Percentiles rank a stretch among this genome's conserved stretches.
These are phyloP conservation scores for Sordariomycetes sp. DNA, from an alignment of 2,329 filamentous ascomycete genomes.

Conservation along the genomic window DNA sequence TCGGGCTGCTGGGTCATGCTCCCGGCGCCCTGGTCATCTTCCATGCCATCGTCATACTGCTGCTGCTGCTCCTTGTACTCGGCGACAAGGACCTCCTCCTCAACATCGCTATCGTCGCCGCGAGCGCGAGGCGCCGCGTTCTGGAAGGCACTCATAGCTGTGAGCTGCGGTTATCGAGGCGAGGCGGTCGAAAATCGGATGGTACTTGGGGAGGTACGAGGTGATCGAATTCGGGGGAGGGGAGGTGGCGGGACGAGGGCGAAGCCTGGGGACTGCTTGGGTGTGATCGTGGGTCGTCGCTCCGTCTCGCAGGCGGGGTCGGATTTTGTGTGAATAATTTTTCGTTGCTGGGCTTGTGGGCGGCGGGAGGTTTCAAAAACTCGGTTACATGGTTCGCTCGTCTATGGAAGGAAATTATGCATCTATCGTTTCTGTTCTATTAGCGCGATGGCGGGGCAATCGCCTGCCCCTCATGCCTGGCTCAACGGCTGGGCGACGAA, in stretches of 20 bases:
- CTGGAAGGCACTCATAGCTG: slow-evolving; percentile 49
- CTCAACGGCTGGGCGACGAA: neutral
- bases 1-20: slow-evolving; percentile 62
- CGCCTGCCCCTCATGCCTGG: neutral
- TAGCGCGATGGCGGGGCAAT: neutral
- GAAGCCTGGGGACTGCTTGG: slow-evolving; percentile 1
- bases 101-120: slow-evolving; percentile 82
- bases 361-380: neutral
- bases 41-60: slow-evolving; percentile 78
- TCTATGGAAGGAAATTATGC: neutral
- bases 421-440: neutral
- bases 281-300: slow-evolving; percentile 1
- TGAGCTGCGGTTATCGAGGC: neutral
- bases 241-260: neutral
- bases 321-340: slow-evolving; percentile 6
- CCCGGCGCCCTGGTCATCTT: slow-evolving; percentile 56
- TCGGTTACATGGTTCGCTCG: neutral
- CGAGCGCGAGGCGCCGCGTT: slow-evolving; percentile 52
- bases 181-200: neutral
- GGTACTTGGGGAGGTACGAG: neutral
- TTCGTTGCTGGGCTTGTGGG: slow-evolving; percentile 3
- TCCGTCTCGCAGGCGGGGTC: slow-evolving; percentile 1
- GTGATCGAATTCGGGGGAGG: neutral
- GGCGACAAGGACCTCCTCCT: slow-evolving; percentile 91
- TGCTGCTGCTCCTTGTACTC: slow-evolving; percentile 88